Percentiles rank a stretch among this genome's conserved stretches.
Evolutionary conservation across 2,329 filamentous ascomycete species (phyloP).

Genomic region (Ceratocystis albifundus): DNA sequence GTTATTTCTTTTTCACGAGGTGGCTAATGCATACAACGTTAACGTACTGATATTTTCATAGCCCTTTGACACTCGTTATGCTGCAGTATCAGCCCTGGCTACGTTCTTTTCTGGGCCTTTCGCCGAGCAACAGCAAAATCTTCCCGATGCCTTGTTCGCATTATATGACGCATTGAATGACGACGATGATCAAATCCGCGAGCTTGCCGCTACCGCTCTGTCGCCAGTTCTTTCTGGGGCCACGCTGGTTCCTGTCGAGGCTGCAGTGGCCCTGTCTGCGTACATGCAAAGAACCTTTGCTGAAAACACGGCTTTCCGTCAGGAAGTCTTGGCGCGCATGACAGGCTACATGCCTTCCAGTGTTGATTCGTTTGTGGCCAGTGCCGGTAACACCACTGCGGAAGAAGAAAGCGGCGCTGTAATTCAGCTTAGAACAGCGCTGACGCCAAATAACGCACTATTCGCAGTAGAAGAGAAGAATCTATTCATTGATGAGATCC

Average conservation of each 20-base stretch:
- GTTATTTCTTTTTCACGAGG: conserved; percentile 19
- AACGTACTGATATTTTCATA: conserved; percentile 27
- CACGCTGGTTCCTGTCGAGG: conserved; percentile 38
- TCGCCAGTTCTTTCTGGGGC: conserved; percentile 35
- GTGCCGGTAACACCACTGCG: conserved; percentile 29
- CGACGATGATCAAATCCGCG: conserved; percentile 81
- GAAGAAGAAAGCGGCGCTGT: conserved; percentile 37
- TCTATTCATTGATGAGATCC: conserved; percentile 73
- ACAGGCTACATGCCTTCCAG: conserved; percentile 25
- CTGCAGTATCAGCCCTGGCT: conserved; percentile 45
- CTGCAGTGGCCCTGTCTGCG: conserved; percentile 36
- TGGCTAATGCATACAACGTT: not conserved
- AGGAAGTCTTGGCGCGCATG: conserved; percentile 36
- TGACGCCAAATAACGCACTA: conserved; percentile 52
- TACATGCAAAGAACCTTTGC: conserved; percentile 35
- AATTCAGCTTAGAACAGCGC: conserved; percentile 37
- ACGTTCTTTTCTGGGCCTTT: conserved; percentile 35
- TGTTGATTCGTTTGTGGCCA: not conserved
- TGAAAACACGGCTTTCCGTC: conserved; percentile 31
- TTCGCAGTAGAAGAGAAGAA: conserved; percentile 91
- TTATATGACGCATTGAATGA: conserved; percentile 72
- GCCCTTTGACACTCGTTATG: conserved; percentile 54
- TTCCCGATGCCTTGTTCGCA: conserved; percentile 49
- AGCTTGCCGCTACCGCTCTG: conserved; percentile 45
- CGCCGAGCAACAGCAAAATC: conserved; percentile 26